phyloP scores from a whole-genome alignment of 208 protist genomes.

The Leishmania mexicana region DNA sequence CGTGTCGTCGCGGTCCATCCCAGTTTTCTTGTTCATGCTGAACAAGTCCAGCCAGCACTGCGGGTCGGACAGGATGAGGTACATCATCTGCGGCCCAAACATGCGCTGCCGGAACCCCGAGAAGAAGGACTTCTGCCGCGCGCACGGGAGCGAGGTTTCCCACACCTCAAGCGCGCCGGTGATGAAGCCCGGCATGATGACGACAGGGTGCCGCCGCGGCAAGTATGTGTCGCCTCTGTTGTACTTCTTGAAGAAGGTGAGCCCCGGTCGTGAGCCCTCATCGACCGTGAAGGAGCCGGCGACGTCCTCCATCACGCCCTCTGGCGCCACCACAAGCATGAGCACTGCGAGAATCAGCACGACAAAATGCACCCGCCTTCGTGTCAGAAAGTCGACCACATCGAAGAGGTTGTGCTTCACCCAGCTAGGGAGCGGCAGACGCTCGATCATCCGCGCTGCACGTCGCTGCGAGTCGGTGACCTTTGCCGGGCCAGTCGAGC shows the following conservation, averaged over 20 bases:
- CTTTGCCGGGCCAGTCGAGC: neutral
- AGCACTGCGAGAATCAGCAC: constrained; percentile 33
- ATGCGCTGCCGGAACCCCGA: constrained; percentile 80
- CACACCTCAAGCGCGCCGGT: constrained; percentile 89
- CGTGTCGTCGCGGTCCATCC: constrained; percentile 73
- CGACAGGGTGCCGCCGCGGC: constrained; percentile 69
- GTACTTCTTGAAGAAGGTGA: constrained; percentile 59
- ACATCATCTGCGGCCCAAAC: constrained; percentile 80
- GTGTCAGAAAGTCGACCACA: constrained; percentile 54
- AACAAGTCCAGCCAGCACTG: constrained; percentile 83
- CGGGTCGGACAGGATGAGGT: constrained; percentile 73
- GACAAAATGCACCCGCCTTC: constrained; percentile 52
- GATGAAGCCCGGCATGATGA: constrained; percentile 88
- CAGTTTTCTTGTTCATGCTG: constrained; percentile 65
- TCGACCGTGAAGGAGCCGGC: constrained; percentile 62
- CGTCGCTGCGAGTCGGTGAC: constrained; percentile 30
- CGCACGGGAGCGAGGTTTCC: constrained; percentile 61
- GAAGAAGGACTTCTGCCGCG: constrained; percentile 44
- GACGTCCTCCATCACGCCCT: constrained; percentile 38
- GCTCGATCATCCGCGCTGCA: constrained; percentile 21
- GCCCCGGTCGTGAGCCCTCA: constrained; percentile 70
- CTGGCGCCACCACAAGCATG: constrained; percentile 17
- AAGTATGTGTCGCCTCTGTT: constrained; percentile 41
- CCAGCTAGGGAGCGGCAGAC: constrained; percentile 36
- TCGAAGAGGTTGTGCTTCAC: constrained; percentile 49